phyloP scores from a whole-genome alignment of 371 early-diverging fungal species.

The Mycotypha africana region DNA sequence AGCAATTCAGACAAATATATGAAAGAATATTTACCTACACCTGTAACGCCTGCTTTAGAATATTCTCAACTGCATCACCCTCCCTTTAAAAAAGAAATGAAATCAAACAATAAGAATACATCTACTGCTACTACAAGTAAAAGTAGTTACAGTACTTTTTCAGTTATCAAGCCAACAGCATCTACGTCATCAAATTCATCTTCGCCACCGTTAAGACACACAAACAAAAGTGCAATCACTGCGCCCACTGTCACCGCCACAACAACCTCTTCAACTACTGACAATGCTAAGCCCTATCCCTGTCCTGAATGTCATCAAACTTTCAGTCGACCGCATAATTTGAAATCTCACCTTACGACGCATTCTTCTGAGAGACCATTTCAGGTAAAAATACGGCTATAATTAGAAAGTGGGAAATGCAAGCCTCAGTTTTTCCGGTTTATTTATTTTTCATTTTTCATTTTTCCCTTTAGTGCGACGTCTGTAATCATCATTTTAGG shows the following conservation, averaged over 20 bases:
- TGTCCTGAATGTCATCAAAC: slow-evolving; percentile 35
- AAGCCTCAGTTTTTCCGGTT: slow-evolving; percentile 2
- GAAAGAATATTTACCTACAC: slow-evolving; percentile 23
- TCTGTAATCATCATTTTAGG: slow-evolving; percentile 54
- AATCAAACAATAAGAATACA: slow-evolving; percentile 5
- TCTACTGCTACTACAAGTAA: too few species aligned
- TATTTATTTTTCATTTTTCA: slow-evolving; percentile 6
- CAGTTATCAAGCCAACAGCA: slow-evolving; percentile 16
- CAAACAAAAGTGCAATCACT: too few species aligned
- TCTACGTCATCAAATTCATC: background rate
- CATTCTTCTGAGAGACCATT: slow-evolving; percentile 36
- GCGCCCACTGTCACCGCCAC: background rate
- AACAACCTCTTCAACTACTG: slow-evolving; percentile 5
- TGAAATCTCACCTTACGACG: slow-evolving; percentile 40
- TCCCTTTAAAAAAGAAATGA: slow-evolving; percentile 5
- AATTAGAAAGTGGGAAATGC: slow-evolving; percentile 6
- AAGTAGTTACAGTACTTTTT: slow-evolving; percentile 12
- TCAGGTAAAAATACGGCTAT: slow-evolving; percentile 19
- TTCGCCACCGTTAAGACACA: too few species aligned
- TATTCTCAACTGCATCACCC: too few species aligned
- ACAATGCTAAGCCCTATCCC: slow-evolving; percentile 17
- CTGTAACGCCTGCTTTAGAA: slow-evolving; percentile 21
- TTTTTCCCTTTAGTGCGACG: slow-evolving; percentile 23
- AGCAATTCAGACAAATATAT: too few species aligned
- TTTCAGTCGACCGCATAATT: slow-evolving; percentile 34